Evolutionary conservation across 75 land plant genomes (phyloP), one percentile per base, ranked within the genome.

Genomic region (Isoetes taiwanensis): DNA sequence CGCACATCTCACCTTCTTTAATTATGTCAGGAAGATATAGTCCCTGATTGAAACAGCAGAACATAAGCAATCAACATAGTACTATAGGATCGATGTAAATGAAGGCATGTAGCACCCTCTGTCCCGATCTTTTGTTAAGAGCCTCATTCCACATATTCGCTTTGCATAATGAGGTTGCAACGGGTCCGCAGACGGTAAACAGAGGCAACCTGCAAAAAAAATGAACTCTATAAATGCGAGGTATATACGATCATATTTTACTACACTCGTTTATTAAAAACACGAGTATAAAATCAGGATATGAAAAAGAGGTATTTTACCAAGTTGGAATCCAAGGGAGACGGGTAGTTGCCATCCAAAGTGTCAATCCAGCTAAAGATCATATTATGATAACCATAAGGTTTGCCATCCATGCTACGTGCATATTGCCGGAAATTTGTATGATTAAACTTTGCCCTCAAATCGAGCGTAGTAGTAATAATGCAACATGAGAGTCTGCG

Each of bases 61-160:
- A 30, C 32, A 26, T 27, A n/a, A 11, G 8, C 11, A 17, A 19
- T 48, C 52, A 9, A 19, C 19, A 9, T 48, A 19, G 9, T 48
- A 17, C 16, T 12, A 9, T 12, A 8, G 10, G 52, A 11, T 10
- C 19, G 52, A 11, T 48, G 17, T 48, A n/a, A n/a, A n/a, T n/a
- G n/a, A n/a, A 25, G 25, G 39, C 34, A 37, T 12, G 5, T 31
- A 29, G 14, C 46, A 64, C 87, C 98, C 98, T 72, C 10, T 12
- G 90, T 88, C 34, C 79, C 81, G 57, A 86, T 17, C 98, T 76
- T 61, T 93, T 93, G 71, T 93, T 93, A 50, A 93, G 61, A 30
- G 98, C 98, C 76, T 93, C 98, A 79, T 93, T 93, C 97, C 98
- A 93, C 96, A 93, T 78, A 62, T 93, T 93, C 12, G 90, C 82